Evolutionary conservation across 1,139 yeast species (phyloP).

Genomic region (Taphrina wiesneri): DNA sequence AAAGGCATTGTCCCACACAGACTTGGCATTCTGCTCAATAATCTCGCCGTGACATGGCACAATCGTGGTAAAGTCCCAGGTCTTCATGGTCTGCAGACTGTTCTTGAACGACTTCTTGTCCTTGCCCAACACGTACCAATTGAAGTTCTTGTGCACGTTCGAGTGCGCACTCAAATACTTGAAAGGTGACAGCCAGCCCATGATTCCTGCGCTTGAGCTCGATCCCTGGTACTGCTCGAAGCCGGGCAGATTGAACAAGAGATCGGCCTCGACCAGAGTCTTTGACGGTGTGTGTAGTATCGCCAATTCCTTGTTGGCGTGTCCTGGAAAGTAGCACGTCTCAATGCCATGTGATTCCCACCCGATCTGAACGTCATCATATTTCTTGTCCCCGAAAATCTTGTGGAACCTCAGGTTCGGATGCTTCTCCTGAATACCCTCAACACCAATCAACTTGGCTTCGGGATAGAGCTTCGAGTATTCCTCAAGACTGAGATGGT

Average conservation of each 20-base stretch:
- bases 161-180: constrained; percentile 13
- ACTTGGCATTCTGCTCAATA: constrained; percentile 46
- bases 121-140: constrained; percentile 17
- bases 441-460: constrained; percentile 56
- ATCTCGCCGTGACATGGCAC: constrained; percentile 64
- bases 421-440: constrained; percentile 43
- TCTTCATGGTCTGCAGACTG: constrained; percentile 44
- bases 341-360: constrained; percentile 48
- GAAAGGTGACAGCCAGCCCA: constrained; percentile 6
- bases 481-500: constrained; percentile 48
- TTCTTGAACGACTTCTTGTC: constrained; percentile 39
- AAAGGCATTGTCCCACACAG: constrained; percentile 33
- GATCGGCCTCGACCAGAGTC: constrained; percentile 59
- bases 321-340: constrained; percentile 58
- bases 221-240: constrained; percentile 51
- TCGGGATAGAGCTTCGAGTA: constrained; percentile 55
- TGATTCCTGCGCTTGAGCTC: constrained; percentile 37
- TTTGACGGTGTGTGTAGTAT: constrained; percentile 53
- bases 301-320: constrained; percentile 59
- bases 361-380: constrained; percentile 20
- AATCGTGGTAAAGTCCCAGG: constrained; percentile 55
- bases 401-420: constrained; percentile 23
- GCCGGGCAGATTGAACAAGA: constrained; percentile 55
- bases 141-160: constrained; percentile 17
- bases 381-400: constrained; percentile 25